These are phyloP conservation scores for Boechera stricta DNA, from an alignment of 345 rosid species.

Conservation along the genomic window DNA sequence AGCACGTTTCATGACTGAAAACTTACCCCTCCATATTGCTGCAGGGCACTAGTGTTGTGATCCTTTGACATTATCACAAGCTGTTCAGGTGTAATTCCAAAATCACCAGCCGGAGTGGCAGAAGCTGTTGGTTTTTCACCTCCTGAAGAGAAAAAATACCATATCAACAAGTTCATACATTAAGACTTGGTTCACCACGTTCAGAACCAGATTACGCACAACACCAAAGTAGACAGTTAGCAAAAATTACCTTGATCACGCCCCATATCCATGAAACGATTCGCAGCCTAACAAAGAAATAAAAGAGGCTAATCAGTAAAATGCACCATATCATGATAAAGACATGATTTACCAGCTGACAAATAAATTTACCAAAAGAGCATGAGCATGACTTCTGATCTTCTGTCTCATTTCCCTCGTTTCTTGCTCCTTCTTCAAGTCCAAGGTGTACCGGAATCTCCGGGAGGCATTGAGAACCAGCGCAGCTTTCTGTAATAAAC, in stretches of 20 bases:
- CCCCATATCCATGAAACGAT: slow-evolving; percentile 63
- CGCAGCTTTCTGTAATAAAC: slow-evolving; percentile 78
- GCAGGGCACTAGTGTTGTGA: slow-evolving; percentile 57
- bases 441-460: slow-evolving; percentile 93
- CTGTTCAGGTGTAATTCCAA: slow-evolving; percentile 70
- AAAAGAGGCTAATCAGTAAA: slow-evolving; percentile 10
- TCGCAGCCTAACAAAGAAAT: slow-evolving; percentile 69
- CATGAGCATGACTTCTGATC: slow-evolving; percentile 88
- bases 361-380: slow-evolving; percentile 47
- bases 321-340: neutral
- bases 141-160: slow-evolving; percentile 43
- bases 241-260: slow-evolving; percentile 57
- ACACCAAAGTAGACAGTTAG: slow-evolving; percentile 3
- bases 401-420: slow-evolving; percentile 57
- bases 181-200: neutral
- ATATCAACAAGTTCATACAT: neutral
- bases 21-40: slow-evolving; percentile 81
- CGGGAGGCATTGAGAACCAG: slow-evolving; percentile 97
- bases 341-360: slow-evolving; percentile 17
- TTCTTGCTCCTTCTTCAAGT: slow-evolving; percentile 88
- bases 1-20: slow-evolving; percentile 3
- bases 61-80: slow-evolving; percentile 83
- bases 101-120: slow-evolving; percentile 59
- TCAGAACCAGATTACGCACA: neutral
- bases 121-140: slow-evolving; percentile 41